Percentiles rank a stretch among this genome's conserved stretches.
phyloP scores from a whole-genome alignment of 306 rosid genomes.

The Carpinus fangiana region DNA sequence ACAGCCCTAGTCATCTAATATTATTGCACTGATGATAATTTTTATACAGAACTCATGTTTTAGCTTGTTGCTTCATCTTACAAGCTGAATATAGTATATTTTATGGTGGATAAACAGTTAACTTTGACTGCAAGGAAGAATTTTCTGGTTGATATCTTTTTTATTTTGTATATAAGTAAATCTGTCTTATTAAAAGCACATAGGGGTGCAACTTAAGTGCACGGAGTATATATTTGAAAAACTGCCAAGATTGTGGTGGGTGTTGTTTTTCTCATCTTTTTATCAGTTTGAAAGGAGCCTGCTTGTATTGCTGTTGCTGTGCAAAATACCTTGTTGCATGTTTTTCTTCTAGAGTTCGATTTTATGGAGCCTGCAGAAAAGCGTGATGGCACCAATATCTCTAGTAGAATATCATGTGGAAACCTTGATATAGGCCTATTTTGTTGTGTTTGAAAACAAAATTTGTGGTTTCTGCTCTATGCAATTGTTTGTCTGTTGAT shows the following conservation, averaged over 20 bases:
- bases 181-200: no score
- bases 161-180: no score
- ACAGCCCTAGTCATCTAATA: neutral
- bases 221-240: neutral
- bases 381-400: neutral
- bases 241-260: neutral
- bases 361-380: neutral
- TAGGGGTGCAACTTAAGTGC: no score
- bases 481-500: conserved; percentile 6
- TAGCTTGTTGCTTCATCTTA: neutral
- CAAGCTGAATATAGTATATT: neutral
- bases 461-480: conserved; percentile 15
- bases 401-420: neutral
- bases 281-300: neutral
- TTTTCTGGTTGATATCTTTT: neutral
- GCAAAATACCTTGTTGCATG: neutral
- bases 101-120: neutral
- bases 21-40: neutral
- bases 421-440: neutral
- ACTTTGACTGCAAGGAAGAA: neutral
- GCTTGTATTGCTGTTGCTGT: neutral
- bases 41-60: neutral
- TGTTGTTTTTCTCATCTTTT: neutral
- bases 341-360: neutral
- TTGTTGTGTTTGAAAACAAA: neutral